Percentiles rank a stretch among this genome's conserved stretches.
Evolutionary conservation across 2,329 filamentous ascomycete species (phyloP).

Genomic region (Chalaropsis thielavioides): DNA sequence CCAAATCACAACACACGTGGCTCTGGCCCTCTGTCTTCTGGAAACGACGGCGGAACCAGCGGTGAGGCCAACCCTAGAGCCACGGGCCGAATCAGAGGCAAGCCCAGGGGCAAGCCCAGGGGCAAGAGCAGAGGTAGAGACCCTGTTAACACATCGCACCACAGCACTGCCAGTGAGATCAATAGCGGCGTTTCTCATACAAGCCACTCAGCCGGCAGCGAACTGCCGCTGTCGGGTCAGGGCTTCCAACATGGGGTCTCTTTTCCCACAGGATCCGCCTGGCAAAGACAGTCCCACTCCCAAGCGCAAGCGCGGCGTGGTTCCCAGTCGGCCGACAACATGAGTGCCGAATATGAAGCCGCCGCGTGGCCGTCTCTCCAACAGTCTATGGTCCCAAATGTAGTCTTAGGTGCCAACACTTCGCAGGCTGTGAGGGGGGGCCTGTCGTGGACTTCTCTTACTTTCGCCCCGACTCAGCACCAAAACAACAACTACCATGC

Average conservation of each 20-base stretch:
- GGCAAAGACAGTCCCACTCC: not conserved
- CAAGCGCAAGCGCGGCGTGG: not conserved
- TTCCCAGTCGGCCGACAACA: not conserved
- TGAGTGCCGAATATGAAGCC: not conserved
- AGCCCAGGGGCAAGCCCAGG: not conserved
- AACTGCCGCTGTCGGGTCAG: not conserved
- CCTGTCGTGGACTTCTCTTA: not conserved
- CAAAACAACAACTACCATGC: not conserved
- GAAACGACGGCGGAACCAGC: not conserved
- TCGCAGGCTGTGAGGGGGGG: not conserved
- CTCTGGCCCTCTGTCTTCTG: not conserved
- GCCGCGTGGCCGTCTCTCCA: not conserved
- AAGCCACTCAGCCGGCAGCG: not conserved
- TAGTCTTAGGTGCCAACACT: not conserved
- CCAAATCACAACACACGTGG: not conserved
- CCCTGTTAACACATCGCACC: not conserved
- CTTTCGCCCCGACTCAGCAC: not conserved
- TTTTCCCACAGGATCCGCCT: not conserved
- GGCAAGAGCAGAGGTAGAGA: not conserved
- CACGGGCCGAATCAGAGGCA: not conserved
- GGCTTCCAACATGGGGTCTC: not conserved
- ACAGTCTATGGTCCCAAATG: not conserved
- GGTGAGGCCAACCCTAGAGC: not conserved
- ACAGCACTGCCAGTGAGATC: not conserved
- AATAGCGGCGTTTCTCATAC: not conserved